A percentile compares a stretch with the other conserved stretches of the same genome.
Evolutionary conservation across 768 basidiomycete species (phyloP).

Genomic region (Mycena alexandri): DNA sequence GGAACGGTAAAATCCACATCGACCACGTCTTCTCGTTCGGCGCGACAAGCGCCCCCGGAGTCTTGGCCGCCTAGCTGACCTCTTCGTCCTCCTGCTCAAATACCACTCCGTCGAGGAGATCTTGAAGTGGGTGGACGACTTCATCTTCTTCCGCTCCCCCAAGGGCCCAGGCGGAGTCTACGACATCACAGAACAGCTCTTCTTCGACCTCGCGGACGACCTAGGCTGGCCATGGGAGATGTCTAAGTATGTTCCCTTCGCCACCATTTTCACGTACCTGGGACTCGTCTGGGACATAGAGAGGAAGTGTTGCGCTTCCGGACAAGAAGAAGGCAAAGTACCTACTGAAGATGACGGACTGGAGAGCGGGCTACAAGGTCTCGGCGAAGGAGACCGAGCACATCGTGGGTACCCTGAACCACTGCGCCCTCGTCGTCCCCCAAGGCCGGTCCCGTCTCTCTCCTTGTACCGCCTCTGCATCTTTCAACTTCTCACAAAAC

Average conservation of each 20-base stretch:
- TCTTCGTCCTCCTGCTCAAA: conserved; percentile 26
- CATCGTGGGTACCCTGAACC: too few relatives aligned
- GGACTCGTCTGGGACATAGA: conserved; percentile 2
- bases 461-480: too few relatives aligned
- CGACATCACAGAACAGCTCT: conserved; percentile 26
- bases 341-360: background rate
- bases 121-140: conserved; percentile 43
- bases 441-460: too few relatives aligned
- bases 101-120: conserved; percentile 16
- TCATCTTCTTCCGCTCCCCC: conserved; percentile 37
- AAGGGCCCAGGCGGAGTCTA: background rate
- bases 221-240: conserved; percentile 41
- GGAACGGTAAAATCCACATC: conserved; percentile 21
- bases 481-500: too few relatives aligned
- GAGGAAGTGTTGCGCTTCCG: background rate
- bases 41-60: conserved; percentile 22
- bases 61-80: conserved; percentile 39
- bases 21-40: conserved; percentile 37
- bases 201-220: conserved; percentile 25
- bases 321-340: background rate
- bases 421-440: too few relatives aligned
- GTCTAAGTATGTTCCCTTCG: conserved; percentile 29
- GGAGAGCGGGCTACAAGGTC: background rate
- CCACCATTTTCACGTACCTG: conserved; percentile 27
- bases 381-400: too few relatives aligned